Conservation (phyloP, 192 early-diverging fungal species). For the Backusella sp. region DNA sequence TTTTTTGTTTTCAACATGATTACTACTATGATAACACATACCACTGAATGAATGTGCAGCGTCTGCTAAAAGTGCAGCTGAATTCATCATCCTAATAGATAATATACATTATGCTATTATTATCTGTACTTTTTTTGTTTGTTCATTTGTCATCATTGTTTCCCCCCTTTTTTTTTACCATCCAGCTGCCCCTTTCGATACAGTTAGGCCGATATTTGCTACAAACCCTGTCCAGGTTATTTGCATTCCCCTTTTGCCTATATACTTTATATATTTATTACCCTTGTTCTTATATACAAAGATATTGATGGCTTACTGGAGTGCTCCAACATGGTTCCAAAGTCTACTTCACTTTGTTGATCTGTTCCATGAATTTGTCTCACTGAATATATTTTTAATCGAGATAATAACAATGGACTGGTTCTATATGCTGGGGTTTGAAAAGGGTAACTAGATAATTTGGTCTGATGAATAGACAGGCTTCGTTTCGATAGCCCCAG, state of each 20-base stretch:
- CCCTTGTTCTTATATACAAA: not conserved
- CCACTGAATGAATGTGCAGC: constrained; percentile 75
- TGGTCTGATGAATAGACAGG: not conserved
- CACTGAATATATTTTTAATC: not conserved
- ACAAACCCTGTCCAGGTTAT: constrained; percentile 64
- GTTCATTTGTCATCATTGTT: not conserved
- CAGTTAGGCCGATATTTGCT: constrained; percentile 59
- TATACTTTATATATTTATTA: not conserved
- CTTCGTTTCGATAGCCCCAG: not conserved
- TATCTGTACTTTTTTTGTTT: not conserved
- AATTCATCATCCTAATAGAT: constrained; percentile 54
- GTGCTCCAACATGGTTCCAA: constrained; percentile 3
- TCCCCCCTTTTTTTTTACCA: constrained; percentile 27
- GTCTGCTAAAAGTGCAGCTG: constrained; percentile 77
- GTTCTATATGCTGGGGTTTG: not conserved
- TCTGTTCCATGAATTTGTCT: constrained; percentile 3
- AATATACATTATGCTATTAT: not conserved
- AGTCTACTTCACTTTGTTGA: constrained; percentile 4
- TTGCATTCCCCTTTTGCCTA: constrained; percentile 55
- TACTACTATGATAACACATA: constrained; percentile 16
- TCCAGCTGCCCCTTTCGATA: constrained; percentile 60
- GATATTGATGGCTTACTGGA: not conserved
- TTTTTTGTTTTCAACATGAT: not conserved
- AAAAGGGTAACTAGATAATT: not conserved
- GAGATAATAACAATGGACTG: not conserved